phyloP scores from a whole-genome alignment of 169 alveolate species.

The Plasmodium gonderi region DNA sequence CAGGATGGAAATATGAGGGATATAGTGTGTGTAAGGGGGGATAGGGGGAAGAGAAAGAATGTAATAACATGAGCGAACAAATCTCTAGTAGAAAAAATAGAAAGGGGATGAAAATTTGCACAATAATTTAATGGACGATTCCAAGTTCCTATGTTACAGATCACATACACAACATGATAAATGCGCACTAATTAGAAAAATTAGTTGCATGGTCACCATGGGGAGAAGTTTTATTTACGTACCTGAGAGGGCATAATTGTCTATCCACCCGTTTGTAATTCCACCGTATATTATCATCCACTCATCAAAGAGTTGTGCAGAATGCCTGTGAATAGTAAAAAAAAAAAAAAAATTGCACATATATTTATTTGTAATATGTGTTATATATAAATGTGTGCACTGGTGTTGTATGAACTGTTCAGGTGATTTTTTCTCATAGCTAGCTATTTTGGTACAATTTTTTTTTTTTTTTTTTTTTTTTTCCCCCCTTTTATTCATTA shows the following conservation, averaged over 20 bases:
- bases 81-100: background rate
- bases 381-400: conserved; percentile 2
- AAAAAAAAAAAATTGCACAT: background rate
- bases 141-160: too few relatives aligned
- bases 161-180: too few relatives aligned
- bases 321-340: conserved; percentile 29
- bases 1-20: background rate
- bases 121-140: too few relatives aligned
- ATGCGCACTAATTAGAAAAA: too few relatives aligned
- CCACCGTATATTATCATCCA: conserved; percentile 76
- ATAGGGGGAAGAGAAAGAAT: background rate
- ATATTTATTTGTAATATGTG: too few relatives aligned
- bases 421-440: background rate
- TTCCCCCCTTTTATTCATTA: background rate
- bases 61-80: background rate
- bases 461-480: background rate
- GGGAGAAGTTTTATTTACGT: background rate
- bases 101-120: background rate
- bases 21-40: background rate
- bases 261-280: conserved; percentile 74
- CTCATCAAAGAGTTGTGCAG: conserved; percentile 66
- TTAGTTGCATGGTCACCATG: background rate
- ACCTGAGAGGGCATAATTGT: conserved; percentile 71
- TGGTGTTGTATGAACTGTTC: background rate
- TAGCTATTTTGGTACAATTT: background rate